These are phyloP conservation scores for Inga laurina DNA, from an alignment of 306 rosid genomes.

Conservation along the genomic window DNA sequence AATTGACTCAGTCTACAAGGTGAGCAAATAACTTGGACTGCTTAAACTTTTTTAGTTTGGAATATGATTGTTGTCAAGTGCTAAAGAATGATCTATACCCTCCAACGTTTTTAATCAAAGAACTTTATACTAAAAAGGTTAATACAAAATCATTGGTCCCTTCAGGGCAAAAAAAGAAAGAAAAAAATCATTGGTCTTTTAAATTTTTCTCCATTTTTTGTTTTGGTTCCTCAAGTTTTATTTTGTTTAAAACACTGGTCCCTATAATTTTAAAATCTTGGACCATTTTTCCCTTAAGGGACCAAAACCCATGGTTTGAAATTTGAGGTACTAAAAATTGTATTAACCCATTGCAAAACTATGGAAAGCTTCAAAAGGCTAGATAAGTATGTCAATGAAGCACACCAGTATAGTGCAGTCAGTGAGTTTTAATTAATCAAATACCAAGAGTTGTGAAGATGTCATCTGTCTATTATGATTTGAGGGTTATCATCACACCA, in stretches of 20 bases:
- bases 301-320: too few species aligned
- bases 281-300: too few species aligned
- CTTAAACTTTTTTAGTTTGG: neutral
- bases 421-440: neutral
- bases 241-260: too few species aligned
- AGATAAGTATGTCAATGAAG: neutral
- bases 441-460: neutral
- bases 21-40: constrained; percentile 10
- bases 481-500: neutral
- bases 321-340: too few species aligned
- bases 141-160: too few species aligned
- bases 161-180: too few species aligned
- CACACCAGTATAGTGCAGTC: neutral
- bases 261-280: too few species aligned
- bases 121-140: neutral
- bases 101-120: neutral
- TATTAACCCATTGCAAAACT: neutral
- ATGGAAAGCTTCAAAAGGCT: neutral
- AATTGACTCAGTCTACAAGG: constrained; percentile 62
- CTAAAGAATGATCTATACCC: neutral
- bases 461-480: neutral
- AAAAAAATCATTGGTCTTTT: too few species aligned
- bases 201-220: too few species aligned
- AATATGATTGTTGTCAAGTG: neutral
- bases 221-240: too few species aligned